These are phyloP conservation scores for Zostera marina DNA, from an alignment of 116 monocot species.

Conservation along the genomic window DNA sequence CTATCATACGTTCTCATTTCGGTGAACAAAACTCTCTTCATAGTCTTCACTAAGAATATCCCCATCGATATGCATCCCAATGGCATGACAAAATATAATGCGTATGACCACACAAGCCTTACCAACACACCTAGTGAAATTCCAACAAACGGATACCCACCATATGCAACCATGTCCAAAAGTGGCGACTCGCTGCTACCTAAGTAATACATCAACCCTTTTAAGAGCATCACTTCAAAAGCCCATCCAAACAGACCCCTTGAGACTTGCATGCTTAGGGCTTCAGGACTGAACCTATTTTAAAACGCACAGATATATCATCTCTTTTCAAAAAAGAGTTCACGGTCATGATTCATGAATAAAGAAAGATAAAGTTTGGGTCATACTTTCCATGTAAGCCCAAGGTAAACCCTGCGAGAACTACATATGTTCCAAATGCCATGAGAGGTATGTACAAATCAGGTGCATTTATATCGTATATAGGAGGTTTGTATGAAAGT, in stretches of 20 bases:
- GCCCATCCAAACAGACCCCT: slow-evolving; percentile 27
- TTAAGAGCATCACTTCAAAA: slow-evolving; percentile 22
- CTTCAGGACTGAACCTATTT: slow-evolving; percentile 33
- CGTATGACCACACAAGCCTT: slow-evolving; percentile 21
- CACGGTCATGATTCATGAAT: too few species aligned
- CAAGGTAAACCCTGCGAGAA: slow-evolving; percentile 39
- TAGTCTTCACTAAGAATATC: slow-evolving; percentile 38
- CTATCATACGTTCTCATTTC: slow-evolving; percentile 31
- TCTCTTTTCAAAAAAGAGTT: not conserved
- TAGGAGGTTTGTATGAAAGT: slow-evolving; percentile 57
- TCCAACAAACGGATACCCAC: slow-evolving; percentile 33
- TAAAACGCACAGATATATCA: not conserved
- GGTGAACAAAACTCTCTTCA: slow-evolving; percentile 40
- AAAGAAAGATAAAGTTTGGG: too few species aligned
- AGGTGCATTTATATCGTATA: slow-evolving; percentile 60
- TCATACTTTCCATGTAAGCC: slow-evolving; percentile 43
- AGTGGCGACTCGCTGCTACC: slow-evolving; percentile 36
- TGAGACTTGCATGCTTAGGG: slow-evolving; percentile 24
- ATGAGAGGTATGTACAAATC: slow-evolving; percentile 60
- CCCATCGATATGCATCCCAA: slow-evolving; percentile 34
- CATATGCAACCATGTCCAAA: slow-evolving; percentile 30
- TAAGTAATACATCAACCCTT: slow-evolving; percentile 21
- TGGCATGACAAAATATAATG: slow-evolving; percentile 29
- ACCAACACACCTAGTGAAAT: slow-evolving; percentile 21
- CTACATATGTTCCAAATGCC: slow-evolving; percentile 54